Conservation (phyloP, 73 alveolate genomes). For the Paraurostyla sp. region DNA sequence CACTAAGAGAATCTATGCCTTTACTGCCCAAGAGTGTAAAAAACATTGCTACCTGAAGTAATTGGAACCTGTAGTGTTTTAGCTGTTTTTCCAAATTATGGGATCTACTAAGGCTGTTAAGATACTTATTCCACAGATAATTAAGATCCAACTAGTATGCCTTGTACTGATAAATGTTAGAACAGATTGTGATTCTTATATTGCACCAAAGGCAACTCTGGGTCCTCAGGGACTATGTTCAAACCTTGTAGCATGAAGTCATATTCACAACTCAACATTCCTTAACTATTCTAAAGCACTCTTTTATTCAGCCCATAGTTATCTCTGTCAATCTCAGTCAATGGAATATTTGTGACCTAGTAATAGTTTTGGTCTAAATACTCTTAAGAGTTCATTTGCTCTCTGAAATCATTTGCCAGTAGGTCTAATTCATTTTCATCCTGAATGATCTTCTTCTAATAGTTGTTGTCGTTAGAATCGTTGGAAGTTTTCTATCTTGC, state of each 20-base stretch:
- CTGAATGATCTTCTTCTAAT: background rate
- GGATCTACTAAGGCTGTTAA: constrained; percentile 20
- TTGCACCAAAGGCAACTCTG: constrained; percentile 24
- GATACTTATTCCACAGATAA: background rate
- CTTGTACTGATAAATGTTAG: background rate
- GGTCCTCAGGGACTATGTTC: constrained; percentile 53
- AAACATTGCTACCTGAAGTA: background rate
- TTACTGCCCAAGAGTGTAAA: constrained; percentile 2
- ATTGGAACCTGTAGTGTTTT: background rate
- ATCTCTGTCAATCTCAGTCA: background rate
- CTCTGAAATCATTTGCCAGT: constrained; percentile 17
- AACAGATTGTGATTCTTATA: constrained; percentile 9
- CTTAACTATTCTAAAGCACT: background rate
- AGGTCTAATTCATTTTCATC: constrained; percentile 3
- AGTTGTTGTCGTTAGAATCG: constrained; percentile 3
- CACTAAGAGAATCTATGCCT: constrained; percentile 31
- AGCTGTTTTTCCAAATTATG: constrained; percentile 11
- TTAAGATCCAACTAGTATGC: background rate
- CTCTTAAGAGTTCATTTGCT: background rate
- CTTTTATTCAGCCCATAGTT: constrained; percentile 47
- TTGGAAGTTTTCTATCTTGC: background rate
- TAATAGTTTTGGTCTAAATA: background rate
- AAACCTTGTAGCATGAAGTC: constrained; percentile 46
- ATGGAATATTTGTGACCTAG: background rate
- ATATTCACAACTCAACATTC: background rate